Evolutionary conservation across 192 early-diverging fungal species (phyloP), one percentile per base, ranked within the genome.

Genomic region (Phlyctochytrium planicorne): DNA sequence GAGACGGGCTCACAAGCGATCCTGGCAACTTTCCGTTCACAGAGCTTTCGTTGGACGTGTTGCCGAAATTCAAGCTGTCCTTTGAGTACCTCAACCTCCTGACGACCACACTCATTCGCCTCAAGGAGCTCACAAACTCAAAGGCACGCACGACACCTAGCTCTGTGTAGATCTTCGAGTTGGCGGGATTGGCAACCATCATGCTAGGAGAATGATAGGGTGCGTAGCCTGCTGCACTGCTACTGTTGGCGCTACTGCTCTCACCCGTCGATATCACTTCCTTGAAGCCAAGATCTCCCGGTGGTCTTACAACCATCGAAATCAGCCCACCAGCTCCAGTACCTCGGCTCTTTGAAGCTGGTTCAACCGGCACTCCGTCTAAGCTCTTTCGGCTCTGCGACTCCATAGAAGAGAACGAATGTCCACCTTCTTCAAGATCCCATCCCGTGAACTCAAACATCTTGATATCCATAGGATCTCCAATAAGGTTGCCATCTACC

Each of bases 381-480:
- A 20, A 14, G 40, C 20, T 20, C 6, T 14, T 6, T 6, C 10
- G 20, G 40, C 20, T 20, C 20, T 47, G 40, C 40, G 40, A 47
- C 10, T 14, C 10, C 6, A 47, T 20, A 14, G 40, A 47, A 14
- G 40, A 47, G 17, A 76, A 47, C 6, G 20, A 6, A 47, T 47
- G 40, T 34, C 87, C 91, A 59, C 88, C 89, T 75, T 99, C 95
- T 64, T 98, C 96, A 29, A 98, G 74, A 35, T 91, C 75, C 96
- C 95, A 99, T 1, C 84, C 84, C 0, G 93, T 97, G 60, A 94
- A 95, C 57, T 96, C 90, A 81, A 99, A 96, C 96, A 99, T 98
- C 74, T 93, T 94, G 34, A 97, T 67, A 74, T 99, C 98, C 60
- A 99, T 82, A 2, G 96, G 96, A 74, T 98, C 96, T 17, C 98